Evolutionary conservation across 495 filamentous ascomycete species (phyloP), one percentile per base, ranked within the genome.

Genomic region (Tetracladium setigerum): DNA sequence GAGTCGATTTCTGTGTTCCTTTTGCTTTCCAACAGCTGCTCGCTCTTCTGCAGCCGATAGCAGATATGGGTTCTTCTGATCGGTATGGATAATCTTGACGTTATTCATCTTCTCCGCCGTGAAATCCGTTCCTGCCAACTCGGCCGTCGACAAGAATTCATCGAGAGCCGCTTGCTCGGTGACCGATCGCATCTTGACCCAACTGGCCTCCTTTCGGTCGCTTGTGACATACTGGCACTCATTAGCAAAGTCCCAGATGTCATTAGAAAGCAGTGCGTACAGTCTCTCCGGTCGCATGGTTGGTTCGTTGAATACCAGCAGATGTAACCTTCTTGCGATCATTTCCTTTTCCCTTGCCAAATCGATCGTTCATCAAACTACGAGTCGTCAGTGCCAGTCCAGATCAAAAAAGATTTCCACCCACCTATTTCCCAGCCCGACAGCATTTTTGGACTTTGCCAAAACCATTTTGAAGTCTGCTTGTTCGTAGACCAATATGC

Each of bases 71-170:
- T 99, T 99, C 64, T 81, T 83, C 69, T 97, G 90, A 62, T 92
- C 86, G 44, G 78, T 80, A 58, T 99, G 91, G 56, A 99, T 96
- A 62, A 99, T 95, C 68, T 95, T 95, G 63, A 97, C 85, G 62
- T 91, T 95, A 65, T 88, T 95, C 78, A 94, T 86, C 73, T 96
- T 95, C 74, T 99, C 92, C 31, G 94, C 94, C 5, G 92, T 95
- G 64, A 99, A 99, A 62, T 99, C 94, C 48, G 94, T 99, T 39
- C 89, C 90, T 15, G 94, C 94, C 54, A 99, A 73, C 67, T 97
- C 89, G 53, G 91, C 56, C 17, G 56, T 59, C 12, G 74, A 73
- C 49, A 74, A 54, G 59, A 77, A 74, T 59, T 80, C 78, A 67
- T 98, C 92, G 42, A 98, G 79, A 32, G 91, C 89, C 47, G 81